These are phyloP conservation scores for Aspergillus wentii DNA, from an alignment of 495 filamentous ascomycete genomes.

Conservation along the genomic window DNA sequence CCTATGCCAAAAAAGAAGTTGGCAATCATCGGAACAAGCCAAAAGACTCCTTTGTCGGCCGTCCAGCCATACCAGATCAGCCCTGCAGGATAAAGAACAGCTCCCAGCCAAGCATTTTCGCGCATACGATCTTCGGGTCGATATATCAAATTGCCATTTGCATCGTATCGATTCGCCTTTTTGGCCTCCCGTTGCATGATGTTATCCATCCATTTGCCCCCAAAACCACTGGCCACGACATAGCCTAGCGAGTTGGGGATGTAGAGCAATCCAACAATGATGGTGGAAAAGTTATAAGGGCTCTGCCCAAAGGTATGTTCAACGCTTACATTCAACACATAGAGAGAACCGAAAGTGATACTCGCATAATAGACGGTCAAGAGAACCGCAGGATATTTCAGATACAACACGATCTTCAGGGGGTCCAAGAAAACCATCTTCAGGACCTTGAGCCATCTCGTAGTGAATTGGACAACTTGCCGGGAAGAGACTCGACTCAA, in stretches of 20 bases:
- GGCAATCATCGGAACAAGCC: constrained; percentile 66
- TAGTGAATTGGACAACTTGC: constrained; percentile 55
- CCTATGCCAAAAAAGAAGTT: constrained; percentile 89
- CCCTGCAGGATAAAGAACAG: constrained; percentile 64
- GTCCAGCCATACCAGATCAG: constrained; percentile 69
- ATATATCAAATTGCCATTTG: constrained; percentile 62
- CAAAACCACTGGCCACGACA: constrained; percentile 63
- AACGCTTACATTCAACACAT: constrained; percentile 82
- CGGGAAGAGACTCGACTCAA: constrained; percentile 59
- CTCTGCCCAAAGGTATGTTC: constrained; percentile 64
- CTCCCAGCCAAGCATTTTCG: constrained; percentile 83
- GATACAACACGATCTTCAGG: constrained; percentile 68
- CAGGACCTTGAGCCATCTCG: constrained; percentile 44
- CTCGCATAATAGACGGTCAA: constrained; percentile 78
- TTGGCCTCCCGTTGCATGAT: constrained; percentile 84
- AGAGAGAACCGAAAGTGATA: constrained; percentile 78
- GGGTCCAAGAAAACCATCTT: constrained; percentile 77
- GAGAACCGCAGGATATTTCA: constrained; percentile 75
- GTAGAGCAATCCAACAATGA: constrained; percentile 77
- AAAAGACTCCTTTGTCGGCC: constrained; percentile 48
- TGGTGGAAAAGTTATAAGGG: constrained; percentile 71
- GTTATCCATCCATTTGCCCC: constrained; percentile 80
- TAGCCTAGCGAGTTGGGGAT: constrained; percentile 80
- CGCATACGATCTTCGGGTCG: constrained; percentile 85
- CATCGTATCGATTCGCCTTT: constrained; percentile 66